Evolutionary conservation across 1,284 basidiomycete species (phyloP).

Genomic region (Cerioporus squamosus): DNA sequence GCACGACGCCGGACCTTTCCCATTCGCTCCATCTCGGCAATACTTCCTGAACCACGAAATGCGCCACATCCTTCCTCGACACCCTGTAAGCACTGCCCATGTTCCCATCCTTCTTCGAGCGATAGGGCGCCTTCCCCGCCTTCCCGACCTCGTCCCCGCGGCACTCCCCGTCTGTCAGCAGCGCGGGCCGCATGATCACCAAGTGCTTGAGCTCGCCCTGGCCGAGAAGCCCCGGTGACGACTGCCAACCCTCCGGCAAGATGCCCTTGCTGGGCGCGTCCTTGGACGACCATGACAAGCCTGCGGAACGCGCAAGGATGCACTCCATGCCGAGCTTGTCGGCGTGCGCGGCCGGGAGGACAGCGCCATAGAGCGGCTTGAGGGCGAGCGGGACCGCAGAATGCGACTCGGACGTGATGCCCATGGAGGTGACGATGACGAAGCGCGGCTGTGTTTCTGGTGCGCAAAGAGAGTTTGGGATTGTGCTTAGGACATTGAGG

Average conservation of each 20-base stretch:
- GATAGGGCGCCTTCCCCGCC: conserved; percentile 40
- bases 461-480: conserved; percentile 38
- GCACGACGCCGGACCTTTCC: conserved; percentile 48
- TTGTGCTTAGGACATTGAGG: conserved; percentile 51
- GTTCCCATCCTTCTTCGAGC: conserved; percentile 37
- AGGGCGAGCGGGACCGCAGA: conserved; percentile 49
- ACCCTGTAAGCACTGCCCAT: conserved; percentile 52
- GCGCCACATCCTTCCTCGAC: conserved; percentile 64
- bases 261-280: conserved; percentile 41
- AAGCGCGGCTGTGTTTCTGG: conserved; percentile 46
- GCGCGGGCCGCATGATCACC: conserved; percentile 56
- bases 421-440: conserved; percentile 55
- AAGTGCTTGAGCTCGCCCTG: conserved; percentile 44
- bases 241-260: conserved; percentile 46
- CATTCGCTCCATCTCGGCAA: conserved; percentile 55
- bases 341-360: conserved; percentile 48
- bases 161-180: conserved; percentile 63
- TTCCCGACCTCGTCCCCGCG: conserved; percentile 43
- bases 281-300: conserved; percentile 49
- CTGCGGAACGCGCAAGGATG: conserved; percentile 47
- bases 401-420: conserved; percentile 51
- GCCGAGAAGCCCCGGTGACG: conserved; percentile 41
- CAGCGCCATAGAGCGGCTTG: conserved; percentile 49
- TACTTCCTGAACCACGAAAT: conserved; percentile 61
- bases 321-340: conserved; percentile 65